Base-by-base conservation (phyloP, 2,329 filamentous ascomycete genomes). In the Fusarium buxicola region DNA sequence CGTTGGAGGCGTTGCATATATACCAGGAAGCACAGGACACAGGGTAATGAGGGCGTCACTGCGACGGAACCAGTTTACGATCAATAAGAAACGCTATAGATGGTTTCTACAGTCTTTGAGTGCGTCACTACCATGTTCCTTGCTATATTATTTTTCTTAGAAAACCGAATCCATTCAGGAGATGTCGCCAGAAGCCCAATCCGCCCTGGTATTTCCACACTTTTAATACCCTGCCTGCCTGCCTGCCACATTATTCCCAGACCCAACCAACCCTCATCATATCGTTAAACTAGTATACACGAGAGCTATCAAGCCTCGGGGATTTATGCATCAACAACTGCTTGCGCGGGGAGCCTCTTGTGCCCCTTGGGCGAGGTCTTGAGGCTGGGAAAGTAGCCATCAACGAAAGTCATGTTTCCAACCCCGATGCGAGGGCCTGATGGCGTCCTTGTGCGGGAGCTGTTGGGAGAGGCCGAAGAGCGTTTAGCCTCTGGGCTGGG, bases 371-470 rank as follows among this genome's bases (percentile, higher is more conserved):
- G 71, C 2, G 73, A 73, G 28, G 69, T 66, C 38, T 71, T 65
- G 7, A 75, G 55, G 5, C 73, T 60, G 6, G 80, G 74, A 32
- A 82, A 84, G 60, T 83, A 84, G 30, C 76, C 75, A 21, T 81
- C 77, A 9, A 75, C 64, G 34, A 69, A 64, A 13, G 64, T 58
- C 45, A 68, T 65, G 28, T 66, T 67, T 6, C 68, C 60, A 41
- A 72, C 72, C 45, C 50, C 76, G 63, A 75, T 59, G 3, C 78
- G 73, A 31, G 75, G 72, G 1, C 69, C 72, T 3, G 82, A 81
- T 3, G 83, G 81, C 3, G 82, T 85, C 57, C 83, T 78, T 2
- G 78, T 75, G 44, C 80, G 77, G 2, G 80, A 82, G 52, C 78
- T 82, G 60, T 83, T 85, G 5, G 81, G 80, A 4, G 80, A 67